A percentile compares a stretch with the other conserved stretches of the same genome.
phyloP scores from a whole-genome alignment of 2,329 filamentous ascomycete species.

The Daldinia sp. region DNA sequence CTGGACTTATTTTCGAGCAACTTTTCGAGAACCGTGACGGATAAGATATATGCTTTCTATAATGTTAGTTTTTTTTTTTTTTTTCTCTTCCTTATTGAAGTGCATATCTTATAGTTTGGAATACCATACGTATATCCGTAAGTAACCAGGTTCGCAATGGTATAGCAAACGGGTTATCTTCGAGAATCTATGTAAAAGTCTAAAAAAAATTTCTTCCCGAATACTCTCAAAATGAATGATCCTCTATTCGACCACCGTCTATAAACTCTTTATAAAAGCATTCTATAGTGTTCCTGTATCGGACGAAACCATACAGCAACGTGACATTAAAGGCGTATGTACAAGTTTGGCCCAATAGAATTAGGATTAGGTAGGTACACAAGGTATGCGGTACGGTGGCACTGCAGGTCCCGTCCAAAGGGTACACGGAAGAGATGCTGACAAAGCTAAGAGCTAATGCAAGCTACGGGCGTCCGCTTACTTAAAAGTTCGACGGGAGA shows the following conservation, averaged over 20 bases:
- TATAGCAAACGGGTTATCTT: neutral
- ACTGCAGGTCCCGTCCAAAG: conserved; percentile 34
- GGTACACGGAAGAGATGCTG: neutral
- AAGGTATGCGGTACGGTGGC: neutral
- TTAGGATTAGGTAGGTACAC: neutral
- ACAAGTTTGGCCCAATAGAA: neutral
- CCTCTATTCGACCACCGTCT: conserved; percentile 3
- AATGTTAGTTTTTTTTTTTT: neutral
- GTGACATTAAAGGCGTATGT: conserved; percentile 35
- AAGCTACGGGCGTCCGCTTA: neutral
- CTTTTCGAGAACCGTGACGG: neutral
- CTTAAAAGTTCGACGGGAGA: neutral
- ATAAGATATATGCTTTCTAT: too few relatives aligned
- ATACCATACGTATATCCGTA: neutral
- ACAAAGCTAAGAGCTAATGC: neutral
- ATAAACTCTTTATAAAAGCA: conserved; percentile 6
- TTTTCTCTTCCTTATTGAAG: neutral
- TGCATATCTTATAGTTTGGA: neutral
- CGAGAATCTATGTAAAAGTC: neutral
- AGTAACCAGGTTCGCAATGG: neutral
- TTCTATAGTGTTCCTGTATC: conserved; percentile 24
- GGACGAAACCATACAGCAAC: conserved; percentile 11
- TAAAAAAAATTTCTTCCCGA: neutral
- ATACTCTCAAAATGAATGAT: conserved; percentile 5
- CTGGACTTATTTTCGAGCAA: neutral